Conservation (phyloP, 75 land plant genomes). For the Pinus tabuliformis region DNA sequence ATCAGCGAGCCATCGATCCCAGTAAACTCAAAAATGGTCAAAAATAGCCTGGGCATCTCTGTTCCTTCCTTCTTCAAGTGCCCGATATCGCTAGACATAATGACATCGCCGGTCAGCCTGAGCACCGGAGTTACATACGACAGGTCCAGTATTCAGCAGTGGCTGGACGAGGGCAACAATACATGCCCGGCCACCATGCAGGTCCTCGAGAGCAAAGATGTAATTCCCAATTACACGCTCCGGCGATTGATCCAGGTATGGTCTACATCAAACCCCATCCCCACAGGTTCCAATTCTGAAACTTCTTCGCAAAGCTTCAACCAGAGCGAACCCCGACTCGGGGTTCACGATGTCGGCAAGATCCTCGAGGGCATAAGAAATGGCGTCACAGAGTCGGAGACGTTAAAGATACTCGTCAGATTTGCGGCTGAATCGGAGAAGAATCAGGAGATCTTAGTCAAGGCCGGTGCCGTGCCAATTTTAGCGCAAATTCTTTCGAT, state of each 20-base stretch:
- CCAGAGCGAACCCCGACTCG: slow-evolving; percentile 4
- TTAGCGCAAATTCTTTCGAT: slow-evolving; percentile 3
- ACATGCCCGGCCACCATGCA: slow-evolving; percentile 92
- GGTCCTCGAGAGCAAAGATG: slow-evolving; percentile 47
- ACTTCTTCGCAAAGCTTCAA: slow-evolving; percentile 9
- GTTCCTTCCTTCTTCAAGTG: slow-evolving; percentile 76
- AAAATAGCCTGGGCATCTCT: slow-evolving; percentile 16
- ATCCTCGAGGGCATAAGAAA: neutral
- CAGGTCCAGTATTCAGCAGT: slow-evolving; percentile 67
- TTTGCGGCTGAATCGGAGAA: slow-evolving; percentile 3
- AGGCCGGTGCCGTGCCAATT: slow-evolving; percentile 1
- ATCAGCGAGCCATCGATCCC: too few relatives aligned
- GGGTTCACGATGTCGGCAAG: neutral
- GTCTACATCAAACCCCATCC: slow-evolving; percentile 17
- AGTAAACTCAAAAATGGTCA: too few relatives aligned
- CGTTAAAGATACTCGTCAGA: slow-evolving; percentile 2
- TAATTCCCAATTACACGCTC: slow-evolving; percentile 80
- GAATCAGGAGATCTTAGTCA: neutral
- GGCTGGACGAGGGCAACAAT: slow-evolving; percentile 71
- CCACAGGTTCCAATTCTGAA: neutral
- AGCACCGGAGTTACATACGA: slow-evolving; percentile 90
- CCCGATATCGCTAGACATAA: slow-evolving; percentile 86
- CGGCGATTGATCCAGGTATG: slow-evolving; percentile 69
- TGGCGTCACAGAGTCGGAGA: slow-evolving; percentile 9
- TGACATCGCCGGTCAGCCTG: slow-evolving; percentile 81